Evolutionary conservation across 495 filamentous ascomycete genomes (phyloP).

Genomic region (Xylaria venustula): DNA sequence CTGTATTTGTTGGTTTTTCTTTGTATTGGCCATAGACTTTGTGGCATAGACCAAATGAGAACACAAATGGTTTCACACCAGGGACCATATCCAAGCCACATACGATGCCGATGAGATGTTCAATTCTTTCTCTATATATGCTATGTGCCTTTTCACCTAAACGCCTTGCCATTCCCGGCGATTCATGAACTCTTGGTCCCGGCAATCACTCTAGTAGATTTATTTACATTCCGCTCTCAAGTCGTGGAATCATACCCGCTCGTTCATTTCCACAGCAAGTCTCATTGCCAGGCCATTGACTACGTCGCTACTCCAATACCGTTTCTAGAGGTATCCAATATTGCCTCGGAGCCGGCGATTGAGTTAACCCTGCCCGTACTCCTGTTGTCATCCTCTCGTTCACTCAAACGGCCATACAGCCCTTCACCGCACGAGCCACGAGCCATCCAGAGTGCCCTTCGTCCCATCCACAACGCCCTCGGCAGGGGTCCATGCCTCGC

Average conservation of each 20-base stretch:
- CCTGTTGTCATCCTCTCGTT: too few species aligned
- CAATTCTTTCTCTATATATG: slow-evolving; percentile 6
- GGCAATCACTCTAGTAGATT: neutral
- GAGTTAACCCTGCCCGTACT: too few species aligned
- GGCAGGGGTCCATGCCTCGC: slow-evolving; percentile 63
- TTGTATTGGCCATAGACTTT: slow-evolving; percentile 19
- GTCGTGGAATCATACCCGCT: neutral
- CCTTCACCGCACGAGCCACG: slow-evolving; percentile 37
- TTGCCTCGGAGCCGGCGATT: too few species aligned
- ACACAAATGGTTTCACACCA: neutral
- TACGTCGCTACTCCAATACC: neutral
- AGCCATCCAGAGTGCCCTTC: slow-evolving; percentile 32
- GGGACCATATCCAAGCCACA: neutral
- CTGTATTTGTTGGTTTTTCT: slow-evolving; percentile 19
- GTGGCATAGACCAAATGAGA: slow-evolving; percentile 27
- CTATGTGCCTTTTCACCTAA: neutral
- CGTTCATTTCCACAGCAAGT: neutral
- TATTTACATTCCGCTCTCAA: neutral
- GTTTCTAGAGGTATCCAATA: too few species aligned
- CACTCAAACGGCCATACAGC: neutral
- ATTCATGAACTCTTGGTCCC: slow-evolving; percentile 1
- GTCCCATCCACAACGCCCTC: slow-evolving; percentile 23
- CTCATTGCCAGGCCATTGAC: neutral
- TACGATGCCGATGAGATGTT: neutral
- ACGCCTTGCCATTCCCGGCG: slow-evolving; percentile 1